Base-by-base conservation (phyloP, 495 filamentous ascomycete species). In the Polyplosphaeria fusca region DNA sequence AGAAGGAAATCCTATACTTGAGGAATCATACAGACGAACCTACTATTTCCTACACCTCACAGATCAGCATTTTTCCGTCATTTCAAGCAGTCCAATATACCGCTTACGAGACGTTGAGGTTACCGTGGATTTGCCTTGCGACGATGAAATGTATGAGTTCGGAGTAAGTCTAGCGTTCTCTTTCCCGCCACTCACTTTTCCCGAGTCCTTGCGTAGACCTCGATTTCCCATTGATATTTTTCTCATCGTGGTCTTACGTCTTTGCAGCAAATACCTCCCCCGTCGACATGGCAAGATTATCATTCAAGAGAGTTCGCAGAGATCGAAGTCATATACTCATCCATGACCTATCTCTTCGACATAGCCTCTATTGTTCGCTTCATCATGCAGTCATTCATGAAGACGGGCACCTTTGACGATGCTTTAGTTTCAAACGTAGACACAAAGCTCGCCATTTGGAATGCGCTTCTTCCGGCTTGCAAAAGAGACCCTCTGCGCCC, bases 1-100 rank as follows among this genome's bases (percentile, higher is more conserved):
- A 13, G 55, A 62, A 41, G 40, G 52, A 22, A 48, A 47, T 41
- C 52, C 52, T 3, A 45, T 62, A n/a, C 32, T 62, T 2, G 59
- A 62, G 43, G 59, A 62, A 24, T 52, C 56, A 25, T 60, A 56
- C 55, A 28, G 55, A 52, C 47, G 61, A 37, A 64, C 61, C 2
- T 64, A 41, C 22, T 60, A 47, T 32, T 42, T 47, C 14, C 26
- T 64, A 14, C 22, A 42, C 32, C 39, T 55, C 7, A 39, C 38
- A 7, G 61, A 64, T 22, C 61, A 64, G 19, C 61, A 64, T 14
- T 47, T 47, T 35, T 24, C 61, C 11, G 47, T 64, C 13, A 46
- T 55, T n/a, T 38, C 37, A 20, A 56, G 32, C 24, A 50, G 19
- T 16, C 35, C 50, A 1, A 30, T 23, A 5, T 64, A 41, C 19